These are phyloP conservation scores for Blastocystis sp. DNA, from an alignment of 352 stramenopile species.

Conservation along the genomic window DNA sequence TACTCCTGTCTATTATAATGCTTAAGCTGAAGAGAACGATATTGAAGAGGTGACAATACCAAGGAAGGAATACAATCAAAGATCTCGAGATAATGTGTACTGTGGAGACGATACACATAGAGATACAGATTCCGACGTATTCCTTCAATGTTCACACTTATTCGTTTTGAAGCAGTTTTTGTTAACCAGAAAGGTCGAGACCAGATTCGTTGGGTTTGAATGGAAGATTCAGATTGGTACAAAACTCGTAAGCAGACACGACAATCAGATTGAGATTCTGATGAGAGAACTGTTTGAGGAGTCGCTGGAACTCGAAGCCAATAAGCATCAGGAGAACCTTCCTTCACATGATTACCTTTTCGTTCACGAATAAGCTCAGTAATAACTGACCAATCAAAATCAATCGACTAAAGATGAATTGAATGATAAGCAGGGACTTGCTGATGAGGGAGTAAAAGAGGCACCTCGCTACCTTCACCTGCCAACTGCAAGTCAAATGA, in stretches of 20 bases:
- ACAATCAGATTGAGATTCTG: neutral
- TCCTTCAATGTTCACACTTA: neutral
- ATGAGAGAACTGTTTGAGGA: neutral
- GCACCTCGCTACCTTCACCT: slow-evolving; percentile 31
- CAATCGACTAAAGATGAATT: slow-evolving; percentile 3
- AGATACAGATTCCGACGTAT: neutral
- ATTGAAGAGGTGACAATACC: slow-evolving; percentile 22
- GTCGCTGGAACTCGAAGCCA: neutral
- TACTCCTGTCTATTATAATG: slow-evolving; percentile 9
- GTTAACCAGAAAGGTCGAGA: slow-evolving; percentile 20
- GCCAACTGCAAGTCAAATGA: neutral
- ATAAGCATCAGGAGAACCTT: slow-evolving; percentile 3
- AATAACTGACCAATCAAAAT: slow-evolving; percentile 48
- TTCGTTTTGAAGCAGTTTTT: neutral
- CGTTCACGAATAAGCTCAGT: neutral
- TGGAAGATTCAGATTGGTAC: neutral
- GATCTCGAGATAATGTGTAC: slow-evolving; percentile 16
- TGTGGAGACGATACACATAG: slow-evolving; percentile 30
- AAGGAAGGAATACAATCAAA: slow-evolving; percentile 27
- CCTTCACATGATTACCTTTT: neutral
- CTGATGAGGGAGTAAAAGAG: neutral
- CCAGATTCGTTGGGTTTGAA: neutral
- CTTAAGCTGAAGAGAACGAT: neutral
- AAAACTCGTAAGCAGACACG: neutral
- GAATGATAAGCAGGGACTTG: neutral